A percentile compares a stretch with the other conserved stretches of the same genome.
Conservation (phyloP, 1,284 basidiomycete genomes). For the Bjerkandera adusta region DNA sequence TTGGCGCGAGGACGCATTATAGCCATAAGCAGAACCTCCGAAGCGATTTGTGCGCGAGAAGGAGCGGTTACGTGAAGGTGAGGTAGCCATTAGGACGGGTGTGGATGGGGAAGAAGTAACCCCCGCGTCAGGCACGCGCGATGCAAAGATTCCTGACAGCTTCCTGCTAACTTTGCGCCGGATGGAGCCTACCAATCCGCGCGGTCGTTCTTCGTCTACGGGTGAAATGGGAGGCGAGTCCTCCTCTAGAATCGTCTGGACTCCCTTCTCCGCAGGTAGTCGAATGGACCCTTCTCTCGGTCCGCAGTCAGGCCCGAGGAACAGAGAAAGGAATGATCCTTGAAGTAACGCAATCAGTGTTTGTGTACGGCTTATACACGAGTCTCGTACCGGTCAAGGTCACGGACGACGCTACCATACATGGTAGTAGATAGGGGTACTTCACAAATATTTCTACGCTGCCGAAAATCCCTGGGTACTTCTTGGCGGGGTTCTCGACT, state of each 20-base stretch:
- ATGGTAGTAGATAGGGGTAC: slow-evolving; percentile 93
- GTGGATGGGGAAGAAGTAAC: slow-evolving; percentile 27
- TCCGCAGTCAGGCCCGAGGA: slow-evolving; percentile 89
- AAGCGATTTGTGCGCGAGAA: slow-evolving; percentile 54
- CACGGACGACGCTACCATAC: slow-evolving; percentile 71
- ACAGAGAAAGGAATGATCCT: slow-evolving; percentile 85
- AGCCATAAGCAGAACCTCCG: slow-evolving; percentile 80
- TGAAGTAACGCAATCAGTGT: slow-evolving; percentile 11
- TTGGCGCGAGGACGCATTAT: slow-evolving; percentile 52
- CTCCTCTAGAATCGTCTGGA: slow-evolving; percentile 60
- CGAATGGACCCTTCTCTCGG: slow-evolving; percentile 82
- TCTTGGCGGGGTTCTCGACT: slow-evolving; percentile 85
- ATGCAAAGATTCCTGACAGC: slow-evolving; percentile 57
- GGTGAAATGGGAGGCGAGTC: slow-evolving; percentile 42
- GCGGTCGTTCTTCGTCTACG: slow-evolving; percentile 38
- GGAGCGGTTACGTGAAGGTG: slow-evolving; percentile 43
- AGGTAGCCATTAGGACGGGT: slow-evolving; percentile 44
- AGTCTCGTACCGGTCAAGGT: slow-evolving; percentile 62
- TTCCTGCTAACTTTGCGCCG: slow-evolving; percentile 38
- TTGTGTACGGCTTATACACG: neutral
- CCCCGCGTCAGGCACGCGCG: slow-evolving; percentile 41
- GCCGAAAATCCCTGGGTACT: slow-evolving; percentile 79
- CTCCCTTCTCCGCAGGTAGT: slow-evolving; percentile 72
- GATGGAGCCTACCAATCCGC: slow-evolving; percentile 27
- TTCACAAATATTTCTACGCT: slow-evolving; percentile 66